Percentiles rank a stretch among this genome's conserved stretches.
Conservation (phyloP, 1,139 yeast genomes). For the Sugiyamaella japonica region DNA sequence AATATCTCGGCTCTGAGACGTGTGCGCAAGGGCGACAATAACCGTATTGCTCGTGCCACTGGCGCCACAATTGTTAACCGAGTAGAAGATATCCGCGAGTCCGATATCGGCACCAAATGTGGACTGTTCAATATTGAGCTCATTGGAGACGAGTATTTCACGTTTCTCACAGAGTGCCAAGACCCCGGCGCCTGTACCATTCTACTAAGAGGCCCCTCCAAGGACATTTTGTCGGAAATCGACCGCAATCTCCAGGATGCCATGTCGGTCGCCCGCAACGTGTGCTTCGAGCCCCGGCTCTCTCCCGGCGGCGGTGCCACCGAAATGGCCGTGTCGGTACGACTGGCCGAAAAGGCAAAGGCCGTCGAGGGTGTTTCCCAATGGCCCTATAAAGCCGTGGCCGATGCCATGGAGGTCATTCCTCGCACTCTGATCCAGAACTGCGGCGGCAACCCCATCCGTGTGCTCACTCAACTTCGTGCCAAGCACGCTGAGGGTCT, state of each 20-base stretch:
- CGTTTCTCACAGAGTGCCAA: slow-evolving; percentile 76
- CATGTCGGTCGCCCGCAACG: slow-evolving; percentile 96
- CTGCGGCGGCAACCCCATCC: slow-evolving; percentile 95
- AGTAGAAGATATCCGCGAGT: slow-evolving; percentile 87
- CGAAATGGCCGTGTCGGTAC: slow-evolving; percentile 96
- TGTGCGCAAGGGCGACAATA: slow-evolving; percentile 93
- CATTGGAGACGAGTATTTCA: slow-evolving; percentile 96
- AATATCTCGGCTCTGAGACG: slow-evolving; percentile 93
- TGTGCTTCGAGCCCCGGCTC: slow-evolving; percentile 88
- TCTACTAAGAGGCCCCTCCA: slow-evolving; percentile 91
- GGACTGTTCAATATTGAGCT: slow-evolving; percentile 90
- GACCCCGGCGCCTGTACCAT: slow-evolving; percentile 94
- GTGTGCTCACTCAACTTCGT: slow-evolving; percentile 83
- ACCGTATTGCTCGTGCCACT: slow-evolving; percentile 94
- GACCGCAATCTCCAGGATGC: slow-evolving; percentile 98
- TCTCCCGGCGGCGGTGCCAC: slow-evolving; percentile 99
- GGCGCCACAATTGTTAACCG: slow-evolving; percentile 98
- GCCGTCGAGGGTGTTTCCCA: slow-evolving; percentile 92
- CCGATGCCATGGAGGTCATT: slow-evolving; percentile 97
- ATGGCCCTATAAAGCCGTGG: slow-evolving; percentile 99
- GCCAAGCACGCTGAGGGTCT: slow-evolving; percentile 92
- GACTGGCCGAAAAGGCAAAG: slow-evolving; percentile 86
- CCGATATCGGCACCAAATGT: slow-evolving; percentile 86
- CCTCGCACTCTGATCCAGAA: slow-evolving; percentile 97
- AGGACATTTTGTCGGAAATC: slow-evolving; percentile 92